Conservation (phyloP, 2,329 filamentous ascomycete genomes). For the Xylariales sp. region DNA sequence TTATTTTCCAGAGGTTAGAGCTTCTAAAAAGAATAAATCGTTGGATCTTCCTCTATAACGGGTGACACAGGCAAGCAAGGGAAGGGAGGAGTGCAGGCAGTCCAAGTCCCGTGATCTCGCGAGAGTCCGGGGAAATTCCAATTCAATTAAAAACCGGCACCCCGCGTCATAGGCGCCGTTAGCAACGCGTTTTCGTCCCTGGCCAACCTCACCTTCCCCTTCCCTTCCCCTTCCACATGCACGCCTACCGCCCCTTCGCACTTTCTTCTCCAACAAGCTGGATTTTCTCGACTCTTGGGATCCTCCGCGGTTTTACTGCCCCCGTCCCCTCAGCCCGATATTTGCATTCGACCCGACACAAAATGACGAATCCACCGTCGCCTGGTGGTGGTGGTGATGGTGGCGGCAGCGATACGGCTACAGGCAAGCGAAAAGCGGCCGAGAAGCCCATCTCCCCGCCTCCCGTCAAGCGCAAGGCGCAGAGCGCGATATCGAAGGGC, state of each 20-base stretch:
- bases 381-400: constrained; percentile 1
- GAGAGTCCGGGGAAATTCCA: constrained; percentile 8
- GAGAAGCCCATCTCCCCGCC: constrained; percentile 64
- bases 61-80: not conserved
- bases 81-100: constrained; percentile 9
- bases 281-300: not conserved
- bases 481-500: constrained; percentile 66
- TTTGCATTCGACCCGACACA: constrained; percentile 1
- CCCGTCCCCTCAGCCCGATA: not conserved
- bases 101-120: constrained; percentile 39
- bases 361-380: constrained; percentile 37
- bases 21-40: not conserved
- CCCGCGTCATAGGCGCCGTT: constrained; percentile 26
- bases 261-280: not conserved
- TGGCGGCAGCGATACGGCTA: not conserved
- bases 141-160: constrained; percentile 26
- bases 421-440: constrained; percentile 44
- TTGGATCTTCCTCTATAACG: not conserved
- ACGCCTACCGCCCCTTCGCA: not conserved
- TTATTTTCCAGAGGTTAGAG: not conserved
- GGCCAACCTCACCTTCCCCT: too few species aligned
- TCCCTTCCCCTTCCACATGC: not conserved
- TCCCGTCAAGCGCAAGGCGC: constrained; percentile 63
- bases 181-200: constrained; percentile 19
- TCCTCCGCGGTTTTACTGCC: not conserved